phyloP scores from a whole-genome alignment of 2,329 filamentous ascomycete genomes.

The Eurotiales sp. region DNA sequence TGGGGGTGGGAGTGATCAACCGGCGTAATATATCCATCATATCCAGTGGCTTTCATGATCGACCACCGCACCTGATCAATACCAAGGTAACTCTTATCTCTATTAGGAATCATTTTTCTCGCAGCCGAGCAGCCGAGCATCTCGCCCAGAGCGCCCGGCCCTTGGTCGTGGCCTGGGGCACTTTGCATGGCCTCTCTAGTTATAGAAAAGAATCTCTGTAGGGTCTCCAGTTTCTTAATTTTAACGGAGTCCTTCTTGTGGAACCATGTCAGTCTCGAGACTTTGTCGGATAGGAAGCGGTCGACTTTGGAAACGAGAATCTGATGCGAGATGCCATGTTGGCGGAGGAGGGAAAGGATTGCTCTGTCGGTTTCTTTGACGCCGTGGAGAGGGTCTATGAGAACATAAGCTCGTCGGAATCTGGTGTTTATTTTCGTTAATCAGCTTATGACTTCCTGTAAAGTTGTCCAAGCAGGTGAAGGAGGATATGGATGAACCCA shows the following conservation, averaged over 20 bases:
- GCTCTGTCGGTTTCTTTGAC: conserved; percentile 58
- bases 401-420: conserved; percentile 59
- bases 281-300: conserved; percentile 44
- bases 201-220: conserved; percentile 38
- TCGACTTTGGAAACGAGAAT: conserved; percentile 66
- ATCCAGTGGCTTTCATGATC: conserved; percentile 58
- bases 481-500: too few relatives aligned
- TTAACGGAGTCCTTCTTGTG: conserved; percentile 21
- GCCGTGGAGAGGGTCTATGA: conserved; percentile 62
- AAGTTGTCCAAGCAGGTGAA: too few relatives aligned
- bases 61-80: conserved; percentile 62
- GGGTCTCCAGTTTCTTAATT: conserved; percentile 26
- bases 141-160: conserved; percentile 50
- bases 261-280: conserved; percentile 23
- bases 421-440: conserved; percentile 24
- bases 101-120: conserved; percentile 43
- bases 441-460: too few relatives aligned
- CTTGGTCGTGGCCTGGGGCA: conserved; percentile 24
- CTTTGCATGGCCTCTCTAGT: conserved; percentile 43
- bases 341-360: conserved; percentile 54
- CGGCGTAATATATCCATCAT: too few relatives aligned
- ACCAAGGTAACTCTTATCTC: conserved; percentile 45
- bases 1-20: too few relatives aligned
- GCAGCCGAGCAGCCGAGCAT: conserved; percentile 57
- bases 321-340: conserved; percentile 59